Base-by-base conservation (phyloP, 257 asterid species). In the Jaltomata sinuosa region DNA sequence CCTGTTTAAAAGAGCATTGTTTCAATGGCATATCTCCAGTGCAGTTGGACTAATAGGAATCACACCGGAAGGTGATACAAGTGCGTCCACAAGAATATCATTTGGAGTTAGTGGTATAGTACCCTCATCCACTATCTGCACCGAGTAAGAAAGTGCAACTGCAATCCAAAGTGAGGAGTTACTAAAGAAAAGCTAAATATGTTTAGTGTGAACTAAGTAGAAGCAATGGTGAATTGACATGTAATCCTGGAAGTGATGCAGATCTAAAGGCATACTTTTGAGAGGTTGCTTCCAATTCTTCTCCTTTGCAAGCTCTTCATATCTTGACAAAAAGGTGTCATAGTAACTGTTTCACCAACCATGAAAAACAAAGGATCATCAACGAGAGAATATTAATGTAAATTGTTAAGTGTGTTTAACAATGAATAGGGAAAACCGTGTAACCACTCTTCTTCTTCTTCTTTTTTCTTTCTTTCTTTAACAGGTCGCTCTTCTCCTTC, bases 81-180 rank as follows among this genome's bases (percentile, higher is more conserved):
- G 94, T 61, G 97, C 99, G 71, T 97, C 99, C 4, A 97, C 83
- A 12, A 84, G 88, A 67, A 95, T 91, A 78, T 97, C 99, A 47
- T 86, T 88, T 59, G 96, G 94, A 82, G 98, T 93, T 15, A 93
- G 40, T 5, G 99, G 99, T 88, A 97, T 91, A 79, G 89, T 89
- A 31, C 91, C 93, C 18, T 92, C 96, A 50, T 94, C 97, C 89
- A 95, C 52, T 87, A 95, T 90, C 85, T 97, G 99, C 61, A 83
- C 79, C 9, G 99, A 95, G 83, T 97, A 97, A 8, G 96, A 90
- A 68, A 97, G 95, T 68, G 95, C 98, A 80, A 95, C 98, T 96
- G 79, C 72, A 83, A 29, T 84, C 61, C 53, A 79, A 78, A 80
- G 62, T 36, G 47, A 81, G 55, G 0, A 59, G 29, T 67, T 40